A percentile compares a stretch with the other conserved stretches of the same genome.
These are phyloP conservation scores for Salix udensis DNA, from an alignment of 345 rosid species.

Conservation along the genomic window DNA sequence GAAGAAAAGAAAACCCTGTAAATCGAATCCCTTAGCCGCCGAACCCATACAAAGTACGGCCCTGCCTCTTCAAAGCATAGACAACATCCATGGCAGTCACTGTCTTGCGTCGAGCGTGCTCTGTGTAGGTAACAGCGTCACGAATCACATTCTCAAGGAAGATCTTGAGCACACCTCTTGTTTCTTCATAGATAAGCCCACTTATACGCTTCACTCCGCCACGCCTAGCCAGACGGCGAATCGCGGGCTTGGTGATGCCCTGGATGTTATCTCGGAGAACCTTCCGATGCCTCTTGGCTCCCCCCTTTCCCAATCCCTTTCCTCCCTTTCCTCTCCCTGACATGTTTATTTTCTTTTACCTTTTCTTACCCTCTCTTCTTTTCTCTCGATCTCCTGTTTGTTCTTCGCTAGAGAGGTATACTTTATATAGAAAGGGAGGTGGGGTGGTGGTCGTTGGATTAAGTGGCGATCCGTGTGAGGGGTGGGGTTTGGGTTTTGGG, in stretches of 20 bases:
- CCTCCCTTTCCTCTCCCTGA: background rate
- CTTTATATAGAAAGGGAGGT: background rate
- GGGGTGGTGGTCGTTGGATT: background rate
- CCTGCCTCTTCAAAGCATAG: slow-evolving; percentile 1
- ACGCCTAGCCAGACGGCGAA: background rate
- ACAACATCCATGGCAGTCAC: slow-evolving; percentile 3
- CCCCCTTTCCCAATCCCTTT: slow-evolving; percentile 2
- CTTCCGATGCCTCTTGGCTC: background rate
- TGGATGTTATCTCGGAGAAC: background rate
- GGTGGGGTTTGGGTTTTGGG: background rate
- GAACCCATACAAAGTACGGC: background rate
- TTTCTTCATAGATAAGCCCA: background rate
- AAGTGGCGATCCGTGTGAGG: background rate
- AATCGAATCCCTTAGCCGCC: background rate
- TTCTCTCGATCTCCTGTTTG: background rate
- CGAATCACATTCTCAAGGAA: background rate
- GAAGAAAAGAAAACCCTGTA: background rate
- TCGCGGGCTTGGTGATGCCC: background rate
- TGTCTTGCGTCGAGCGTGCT: background rate
- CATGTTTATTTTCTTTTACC: background rate
- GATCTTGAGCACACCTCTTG: background rate
- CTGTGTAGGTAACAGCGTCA: background rate
- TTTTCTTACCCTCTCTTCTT: background rate
- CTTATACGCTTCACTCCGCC: slow-evolving; percentile 1
- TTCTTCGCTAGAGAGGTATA: background rate